A percentile compares a stretch with the other conserved stretches of the same genome.
These are phyloP conservation scores for Neurospora pannonica DNA, from an alignment of 495 filamentous ascomycete species.

Conservation along the genomic window DNA sequence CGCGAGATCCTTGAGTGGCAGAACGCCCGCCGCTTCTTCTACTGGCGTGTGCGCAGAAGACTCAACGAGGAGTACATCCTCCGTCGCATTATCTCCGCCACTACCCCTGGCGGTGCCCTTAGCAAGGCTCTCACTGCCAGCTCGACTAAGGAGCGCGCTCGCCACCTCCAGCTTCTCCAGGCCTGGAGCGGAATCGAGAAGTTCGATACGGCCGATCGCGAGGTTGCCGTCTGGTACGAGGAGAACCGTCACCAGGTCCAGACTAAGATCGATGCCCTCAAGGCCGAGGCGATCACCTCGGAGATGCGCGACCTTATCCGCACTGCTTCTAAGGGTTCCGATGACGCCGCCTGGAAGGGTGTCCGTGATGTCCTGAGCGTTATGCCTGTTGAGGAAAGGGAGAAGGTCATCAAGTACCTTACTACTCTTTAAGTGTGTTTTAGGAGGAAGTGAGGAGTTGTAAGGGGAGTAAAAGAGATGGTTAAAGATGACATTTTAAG, in stretches of 20 bases:
- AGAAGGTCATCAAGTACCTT: constrained; percentile 71
- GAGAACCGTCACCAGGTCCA: constrained; percentile 78
- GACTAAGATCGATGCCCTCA: constrained; percentile 69
- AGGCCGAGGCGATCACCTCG: constrained; percentile 62
- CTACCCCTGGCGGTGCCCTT: constrained; percentile 20
- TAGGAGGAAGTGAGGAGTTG: neutral
- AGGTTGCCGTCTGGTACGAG: constrained; percentile 94
- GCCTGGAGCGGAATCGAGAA: constrained; percentile 67
- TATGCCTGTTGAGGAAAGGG: constrained; percentile 78
- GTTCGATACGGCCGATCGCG: constrained; percentile 67
- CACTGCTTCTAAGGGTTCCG: constrained; percentile 21
- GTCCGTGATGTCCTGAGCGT: constrained; percentile 75
- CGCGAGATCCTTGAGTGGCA: constrained; percentile 75
- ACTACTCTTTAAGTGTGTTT: neutral
- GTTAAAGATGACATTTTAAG: neutral
- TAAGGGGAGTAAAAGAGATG: neutral
- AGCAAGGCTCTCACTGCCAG: constrained; percentile 29
- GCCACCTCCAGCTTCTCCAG: constrained; percentile 58
- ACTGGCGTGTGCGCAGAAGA: constrained; percentile 96
- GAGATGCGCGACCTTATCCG: constrained; percentile 74
- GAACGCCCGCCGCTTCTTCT: constrained; percentile 95
- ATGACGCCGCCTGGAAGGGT: constrained; percentile 75
- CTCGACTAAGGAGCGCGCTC: constrained; percentile 42
- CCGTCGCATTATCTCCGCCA: constrained; percentile 65
- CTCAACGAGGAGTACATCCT: constrained; percentile 94